Percentiles rank a stretch among this genome's conserved stretches.
These are phyloP conservation scores for Acanthamoeba castellanii DNA, from an alignment of 208 protist genomes.

Conservation along the genomic window DNA sequence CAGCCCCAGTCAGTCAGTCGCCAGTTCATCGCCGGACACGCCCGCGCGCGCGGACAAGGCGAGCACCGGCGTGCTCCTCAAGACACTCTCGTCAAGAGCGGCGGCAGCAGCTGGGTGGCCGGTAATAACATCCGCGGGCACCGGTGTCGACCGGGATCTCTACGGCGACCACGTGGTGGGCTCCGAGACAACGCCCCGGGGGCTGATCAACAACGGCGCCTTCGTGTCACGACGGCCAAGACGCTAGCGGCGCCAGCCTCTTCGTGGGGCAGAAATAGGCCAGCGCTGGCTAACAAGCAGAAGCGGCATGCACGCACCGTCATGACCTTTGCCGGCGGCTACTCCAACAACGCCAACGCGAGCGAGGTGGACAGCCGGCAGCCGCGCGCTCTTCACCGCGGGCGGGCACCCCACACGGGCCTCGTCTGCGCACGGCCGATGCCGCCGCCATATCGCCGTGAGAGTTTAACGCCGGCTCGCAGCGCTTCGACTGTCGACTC, in stretches of 20 bases:
- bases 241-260: background rate
- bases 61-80: constrained; percentile 33
- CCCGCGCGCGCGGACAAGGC: constrained; percentile 1
- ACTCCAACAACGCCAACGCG: constrained; percentile 57
- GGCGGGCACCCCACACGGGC: constrained; percentile 10
- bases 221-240: too few relatives aligned
- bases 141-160: background rate
- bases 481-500: constrained; percentile 9
- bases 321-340: constrained; percentile 60
- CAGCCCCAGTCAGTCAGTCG: background rate
- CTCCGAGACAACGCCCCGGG: too few relatives aligned
- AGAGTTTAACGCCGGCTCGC: constrained; percentile 53
- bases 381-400: background rate
- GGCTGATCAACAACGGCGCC: too few relatives aligned
- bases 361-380: background rate
- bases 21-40: constrained; percentile 56
- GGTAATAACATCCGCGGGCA: background rate
- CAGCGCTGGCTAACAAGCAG: background rate
- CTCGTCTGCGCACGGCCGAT: background rate
- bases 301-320: background rate
- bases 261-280: background rate
- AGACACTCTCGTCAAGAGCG: too few relatives aligned
- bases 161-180: background rate
- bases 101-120: constrained; percentile 29
- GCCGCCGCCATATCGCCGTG: background rate